phyloP scores from a whole-genome alignment of 2,329 filamentous ascomycete species.

The Phoma sp. region DNA sequence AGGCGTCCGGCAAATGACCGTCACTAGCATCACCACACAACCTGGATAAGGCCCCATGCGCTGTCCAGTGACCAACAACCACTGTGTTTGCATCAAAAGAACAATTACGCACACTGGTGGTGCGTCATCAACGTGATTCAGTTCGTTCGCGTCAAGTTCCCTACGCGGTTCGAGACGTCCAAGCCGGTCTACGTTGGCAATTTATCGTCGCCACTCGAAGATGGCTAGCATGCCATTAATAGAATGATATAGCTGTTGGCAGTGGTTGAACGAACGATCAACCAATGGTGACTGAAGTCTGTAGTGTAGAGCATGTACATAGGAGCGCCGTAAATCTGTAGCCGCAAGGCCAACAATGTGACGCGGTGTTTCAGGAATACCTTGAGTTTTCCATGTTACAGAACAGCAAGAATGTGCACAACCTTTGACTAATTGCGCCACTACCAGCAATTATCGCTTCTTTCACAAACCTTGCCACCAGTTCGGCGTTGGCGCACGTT shows the following conservation, averaged over 20 bases:
- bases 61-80: background rate
- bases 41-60: no score
- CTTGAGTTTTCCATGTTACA: no score
- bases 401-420: no score
- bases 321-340: no score
- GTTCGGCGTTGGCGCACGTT: background rate
- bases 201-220: background rate
- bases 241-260: background rate
- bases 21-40: background rate
- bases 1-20: background rate
- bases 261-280: background rate
- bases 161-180: background rate
- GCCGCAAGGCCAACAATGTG: no score
- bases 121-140: background rate
- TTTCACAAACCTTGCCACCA: background rate
- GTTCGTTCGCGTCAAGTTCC: slow-evolving; percentile 3
- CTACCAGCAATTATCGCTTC: no score
- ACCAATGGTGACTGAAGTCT: background rate
- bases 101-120: background rate
- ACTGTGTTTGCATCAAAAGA: background rate
- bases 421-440: no score
- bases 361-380: no score
- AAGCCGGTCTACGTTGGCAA: background rate
- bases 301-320: no score
- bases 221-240: background rate